These are phyloP conservation scores for Cryptococcus hybrid DNA, from an alignment of 1,284 basidiomycete species.

Conservation along the genomic window DNA sequence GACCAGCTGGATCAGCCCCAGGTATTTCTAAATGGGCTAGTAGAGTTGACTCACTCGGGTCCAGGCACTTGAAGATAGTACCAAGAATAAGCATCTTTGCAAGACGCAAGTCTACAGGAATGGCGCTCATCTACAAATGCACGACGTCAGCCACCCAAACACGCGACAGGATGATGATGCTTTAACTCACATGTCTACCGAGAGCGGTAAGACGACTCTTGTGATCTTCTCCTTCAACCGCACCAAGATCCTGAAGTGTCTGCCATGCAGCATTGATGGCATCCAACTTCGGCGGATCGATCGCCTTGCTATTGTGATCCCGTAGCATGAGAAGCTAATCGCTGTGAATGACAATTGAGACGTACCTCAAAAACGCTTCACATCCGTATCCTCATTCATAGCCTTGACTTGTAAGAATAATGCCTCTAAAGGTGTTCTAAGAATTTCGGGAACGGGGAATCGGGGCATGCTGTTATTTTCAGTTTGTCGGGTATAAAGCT, in stretches of 20 bases:
- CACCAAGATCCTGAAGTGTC: conserved; percentile 74
- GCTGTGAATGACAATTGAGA: neutral
- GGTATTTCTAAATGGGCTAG: neutral
- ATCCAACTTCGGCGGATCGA: conserved; percentile 75
- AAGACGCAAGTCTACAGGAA: conserved; percentile 85
- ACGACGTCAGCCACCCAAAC: conserved; percentile 2
- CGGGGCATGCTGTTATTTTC: conserved; percentile 68
- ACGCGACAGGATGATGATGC: neutral
- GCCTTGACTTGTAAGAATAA: conserved; percentile 81
- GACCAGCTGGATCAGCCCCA: neutral
- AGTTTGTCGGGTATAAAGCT: conserved; percentile 71
- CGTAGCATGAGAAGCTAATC: neutral
- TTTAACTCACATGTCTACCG: conserved; percentile 69
- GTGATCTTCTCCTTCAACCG: conserved; percentile 63
- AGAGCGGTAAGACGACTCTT: conserved; percentile 67
- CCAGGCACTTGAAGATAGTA: conserved; percentile 74
- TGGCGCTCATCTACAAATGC: conserved; percentile 59
- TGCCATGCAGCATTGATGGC: conserved; percentile 78
- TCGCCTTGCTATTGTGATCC: conserved; percentile 57
- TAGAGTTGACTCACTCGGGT: conserved; percentile 38
- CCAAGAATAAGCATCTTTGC: conserved; percentile 91
- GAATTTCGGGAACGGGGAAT: conserved; percentile 83
- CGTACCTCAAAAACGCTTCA: conserved; percentile 58
- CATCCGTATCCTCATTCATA: conserved; percentile 73
- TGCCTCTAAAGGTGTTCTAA: conserved; percentile 82